Evolutionary conservation across 495 filamentous ascomycete genomes (phyloP).

Genomic region (Xylaria flabelliformis): DNA sequence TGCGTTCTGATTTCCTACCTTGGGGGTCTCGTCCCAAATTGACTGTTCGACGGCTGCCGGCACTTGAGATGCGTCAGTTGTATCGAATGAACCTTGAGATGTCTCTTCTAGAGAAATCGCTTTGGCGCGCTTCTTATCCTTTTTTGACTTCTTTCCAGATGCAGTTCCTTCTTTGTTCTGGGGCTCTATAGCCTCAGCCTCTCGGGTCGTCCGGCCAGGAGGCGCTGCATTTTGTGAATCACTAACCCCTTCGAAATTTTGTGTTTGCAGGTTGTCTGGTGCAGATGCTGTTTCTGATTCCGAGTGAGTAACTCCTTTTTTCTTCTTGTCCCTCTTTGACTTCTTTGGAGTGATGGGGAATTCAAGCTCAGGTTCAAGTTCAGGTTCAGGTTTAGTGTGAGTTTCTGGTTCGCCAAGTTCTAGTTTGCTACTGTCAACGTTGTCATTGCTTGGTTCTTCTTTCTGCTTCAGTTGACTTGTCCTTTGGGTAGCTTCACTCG

Average conservation of each 20-base stretch:
- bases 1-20: conserved; percentile 36
- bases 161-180: conserved; percentile 39
- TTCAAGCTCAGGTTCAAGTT: conserved; percentile 19
- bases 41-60: conserved; percentile 38
- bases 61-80: conserved; percentile 38
- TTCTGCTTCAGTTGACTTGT: conserved; percentile 17
- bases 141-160: conserved; percentile 48
- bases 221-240: conserved; percentile 38
- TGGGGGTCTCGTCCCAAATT: conserved; percentile 41
- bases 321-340: conserved; percentile 41
- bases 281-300: conserved; percentile 33
- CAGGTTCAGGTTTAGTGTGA: conserved; percentile 24
- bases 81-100: neutral
- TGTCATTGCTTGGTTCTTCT: conserved; percentile 41
- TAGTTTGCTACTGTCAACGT: neutral
- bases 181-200: conserved; percentile 38
- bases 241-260: conserved; percentile 38
- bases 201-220: conserved; percentile 38
- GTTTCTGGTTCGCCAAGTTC: conserved; percentile 8
- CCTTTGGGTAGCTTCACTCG: neutral
- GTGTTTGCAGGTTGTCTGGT: conserved; percentile 30
- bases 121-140: conserved; percentile 49
- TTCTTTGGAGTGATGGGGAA: conserved; percentile 31
- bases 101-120: conserved; percentile 13
- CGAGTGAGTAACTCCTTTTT: conserved; percentile 36